Base-by-base conservation (phyloP, 768 basidiomycete genomes). In the Amanita molliuscula region DNA sequence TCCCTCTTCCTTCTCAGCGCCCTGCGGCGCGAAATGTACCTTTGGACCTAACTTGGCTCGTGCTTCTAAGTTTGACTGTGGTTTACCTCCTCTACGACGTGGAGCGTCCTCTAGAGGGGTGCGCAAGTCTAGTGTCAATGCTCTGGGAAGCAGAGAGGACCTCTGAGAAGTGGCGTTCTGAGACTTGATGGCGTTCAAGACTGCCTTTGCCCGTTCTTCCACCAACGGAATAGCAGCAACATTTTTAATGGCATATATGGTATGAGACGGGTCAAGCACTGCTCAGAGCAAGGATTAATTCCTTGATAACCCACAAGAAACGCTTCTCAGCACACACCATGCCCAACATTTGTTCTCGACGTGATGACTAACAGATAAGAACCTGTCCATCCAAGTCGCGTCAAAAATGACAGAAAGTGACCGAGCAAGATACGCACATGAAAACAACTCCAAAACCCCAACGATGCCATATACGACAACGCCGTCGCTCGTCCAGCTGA, bases 341-440 rank as follows among this genome's bases (percentile, higher is more conserved):
- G 70, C 53, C 89, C 89, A 10, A 85, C 69, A 53, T 81, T 74
- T 40, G 67, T 67, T 51, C 77, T 76, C 1, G 78, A 71, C 16
- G 79, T 81, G 42, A 92, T 77, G 3, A 88, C 84, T 38, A 92
- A 66, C 15, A 92, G 65, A 68, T 89, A 82, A 7, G 88, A 84
- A 31, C 76, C 89, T 90, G 50, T 15, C 18, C 26, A 50, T 47
- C 47, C 35, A 40, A 45, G 52, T 37, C 47, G 53, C 41, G n/a
- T 23, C 48, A 23, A 35, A 47, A 6, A 52, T 52, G 37, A 28
- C 37, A 48, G 52, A 40, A 40, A 52, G 55, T 42, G 42, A 29
- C 21, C 21, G 36, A 25, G 35, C 31, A 31, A 13, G 31, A 13
- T 3, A 64, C 69, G 52, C 65, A 90, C 88, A 77, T 58, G 82